phyloP scores from a whole-genome alignment of 1,139 yeast species.

The Saccharomyces pastorianus region DNA sequence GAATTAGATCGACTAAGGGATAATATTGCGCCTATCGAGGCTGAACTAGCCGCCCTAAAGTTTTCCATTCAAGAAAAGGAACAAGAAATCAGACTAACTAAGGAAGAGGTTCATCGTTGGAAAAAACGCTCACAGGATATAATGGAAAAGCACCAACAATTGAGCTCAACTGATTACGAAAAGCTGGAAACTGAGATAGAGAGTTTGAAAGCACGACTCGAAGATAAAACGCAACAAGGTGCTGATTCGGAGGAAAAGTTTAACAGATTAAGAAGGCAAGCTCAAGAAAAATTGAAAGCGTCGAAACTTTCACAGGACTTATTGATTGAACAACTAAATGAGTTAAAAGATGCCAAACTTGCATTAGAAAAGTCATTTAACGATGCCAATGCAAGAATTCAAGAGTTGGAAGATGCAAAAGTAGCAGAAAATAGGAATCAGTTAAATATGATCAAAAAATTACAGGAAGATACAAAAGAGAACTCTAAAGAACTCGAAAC shows the following conservation, averaged over 20 bases:
- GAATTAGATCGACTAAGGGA: slow-evolving; percentile 32
- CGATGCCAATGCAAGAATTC: slow-evolving; percentile 11
- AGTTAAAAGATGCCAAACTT: slow-evolving; percentile 14
- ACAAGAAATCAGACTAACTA: slow-evolving; percentile 34
- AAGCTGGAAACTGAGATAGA: slow-evolving; percentile 33
- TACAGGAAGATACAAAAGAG: slow-evolving; percentile 20
- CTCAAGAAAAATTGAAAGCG: slow-evolving; percentile 35
- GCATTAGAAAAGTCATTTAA: slow-evolving; percentile 14
- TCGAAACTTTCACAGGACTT: slow-evolving; percentile 29
- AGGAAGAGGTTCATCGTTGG: slow-evolving; percentile 46
- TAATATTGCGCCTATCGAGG: slow-evolving; percentile 19
- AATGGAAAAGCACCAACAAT: slow-evolving; percentile 40
- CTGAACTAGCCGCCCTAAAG: slow-evolving; percentile 26
- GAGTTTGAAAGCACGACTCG: slow-evolving; percentile 18
- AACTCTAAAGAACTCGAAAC: slow-evolving; percentile 1
- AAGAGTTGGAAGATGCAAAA: slow-evolving; percentile 15
- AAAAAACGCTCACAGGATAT: slow-evolving; percentile 45
- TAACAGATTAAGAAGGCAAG: slow-evolving; percentile 30
- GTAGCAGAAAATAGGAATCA: slow-evolving; percentile 21
- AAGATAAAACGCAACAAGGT: slow-evolving; percentile 24
- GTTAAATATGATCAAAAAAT: slow-evolving; percentile 21
- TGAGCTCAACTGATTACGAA: slow-evolving; percentile 43
- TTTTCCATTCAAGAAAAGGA: slow-evolving; percentile 39
- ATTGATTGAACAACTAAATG: slow-evolving; percentile 12
- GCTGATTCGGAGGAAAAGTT: slow-evolving; percentile 29